A percentile compares a stretch with the other conserved stretches of the same genome.
phyloP scores from a whole-genome alignment of 2,329 filamentous ascomycete genomes.

The Incumbomyces lentus region DNA sequence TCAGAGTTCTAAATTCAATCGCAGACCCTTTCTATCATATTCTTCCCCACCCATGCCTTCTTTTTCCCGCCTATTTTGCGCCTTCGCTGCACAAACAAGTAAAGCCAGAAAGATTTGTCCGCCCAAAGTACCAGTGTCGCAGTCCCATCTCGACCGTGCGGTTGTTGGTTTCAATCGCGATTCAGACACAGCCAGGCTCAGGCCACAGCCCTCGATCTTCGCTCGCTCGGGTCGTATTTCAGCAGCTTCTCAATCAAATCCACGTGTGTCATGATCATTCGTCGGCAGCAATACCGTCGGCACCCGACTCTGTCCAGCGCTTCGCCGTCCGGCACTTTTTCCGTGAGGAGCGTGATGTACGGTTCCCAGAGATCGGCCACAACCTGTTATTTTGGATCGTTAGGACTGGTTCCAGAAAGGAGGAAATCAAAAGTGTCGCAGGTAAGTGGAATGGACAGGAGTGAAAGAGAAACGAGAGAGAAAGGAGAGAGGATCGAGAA shows the following conservation, averaged over 20 bases:
- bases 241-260: constrained; percentile 97
- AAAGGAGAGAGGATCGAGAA: background rate
- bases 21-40: too few species aligned
- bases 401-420: constrained; percentile 14
- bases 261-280: constrained; percentile 99
- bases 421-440: background rate
- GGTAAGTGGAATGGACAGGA: background rate
- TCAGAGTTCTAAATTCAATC: too few species aligned
- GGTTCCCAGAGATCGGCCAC: constrained; percentile 95
- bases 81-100: too few species aligned
- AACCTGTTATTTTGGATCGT: constrained; percentile 54
- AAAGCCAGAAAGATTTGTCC: too few species aligned
- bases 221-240: constrained; percentile 49
- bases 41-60: too few species aligned
- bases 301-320: constrained; percentile 92
- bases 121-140: too few species aligned
- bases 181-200: background rate
- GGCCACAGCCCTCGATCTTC: constrained; percentile 20
- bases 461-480: background rate
- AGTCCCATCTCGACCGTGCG: too few species aligned
- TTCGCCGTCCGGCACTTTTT: constrained; percentile 67
- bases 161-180: too few species aligned
- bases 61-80: too few species aligned
- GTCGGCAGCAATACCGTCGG: constrained; percentile 93
- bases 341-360: constrained; percentile 79